Evolutionary conservation across 371 early-diverging fungal genomes (phyloP), one percentile per base, ranked within the genome.

Genomic region (Funneliformis caledonium): DNA sequence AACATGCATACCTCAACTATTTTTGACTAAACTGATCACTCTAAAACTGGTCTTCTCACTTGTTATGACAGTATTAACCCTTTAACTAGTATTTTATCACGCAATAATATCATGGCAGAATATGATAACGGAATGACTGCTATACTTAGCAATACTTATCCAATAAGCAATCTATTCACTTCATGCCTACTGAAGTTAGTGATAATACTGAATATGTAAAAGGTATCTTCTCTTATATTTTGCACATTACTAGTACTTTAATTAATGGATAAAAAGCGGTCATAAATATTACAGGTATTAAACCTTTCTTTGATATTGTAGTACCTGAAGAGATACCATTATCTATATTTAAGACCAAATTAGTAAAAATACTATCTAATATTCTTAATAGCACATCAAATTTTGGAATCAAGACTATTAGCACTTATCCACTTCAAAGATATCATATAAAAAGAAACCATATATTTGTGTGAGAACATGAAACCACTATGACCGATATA

Each of bases 401-500:
- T 2, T 60, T 60, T 4, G 4, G 56, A 1, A 37, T 56, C 1
- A 2, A 56, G 56, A 1, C 2, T 56, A 22, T 60, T 16, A 60
- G 22, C 2, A 6, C 60, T 60, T 60, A n/a, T 60, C 16, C 47
- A 70, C 19, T 70, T 47, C 48, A 8, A 8, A 9, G 47, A 0
- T 76, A 76, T 26, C 64, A 76, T 62, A 62, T 65, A 42, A 48
- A 76, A 76, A 76, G 11, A 76, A 76, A 33, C 2, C 14, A 48
- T 76, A 76, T 22, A 42, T 76, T 0, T 4, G 47, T 76, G 12
- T 76, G 0, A 64, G 0, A 0, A 76, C 77, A 1, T 64, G 47
- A 43, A 76, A 76, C 45, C 33, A 60, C 0, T 76, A 2, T 76
- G 22, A 76, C 2, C 3, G 1, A 11, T 43, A 59, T 33, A 37